phyloP scores from a whole-genome alignment of 768 basidiomycete species.

The Coprinopsis marcescibilis region DNA sequence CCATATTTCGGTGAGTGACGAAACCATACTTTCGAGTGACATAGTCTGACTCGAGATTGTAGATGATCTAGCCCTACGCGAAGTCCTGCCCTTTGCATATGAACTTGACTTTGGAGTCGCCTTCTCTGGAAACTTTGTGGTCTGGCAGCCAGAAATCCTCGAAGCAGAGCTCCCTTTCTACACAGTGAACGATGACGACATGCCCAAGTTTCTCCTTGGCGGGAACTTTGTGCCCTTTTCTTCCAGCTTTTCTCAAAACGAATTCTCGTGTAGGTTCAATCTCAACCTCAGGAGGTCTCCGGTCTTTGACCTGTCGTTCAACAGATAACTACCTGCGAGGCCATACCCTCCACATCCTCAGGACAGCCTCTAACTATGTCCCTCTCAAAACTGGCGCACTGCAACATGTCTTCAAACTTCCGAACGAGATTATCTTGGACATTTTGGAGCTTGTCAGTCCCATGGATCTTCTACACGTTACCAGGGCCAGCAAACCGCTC shows the following conservation, averaged over 20 bases:
- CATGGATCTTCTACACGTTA: slow-evolving; percentile 8
- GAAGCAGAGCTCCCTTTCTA: slow-evolving; percentile 3
- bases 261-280: slow-evolving; percentile 7
- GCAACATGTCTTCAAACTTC: not conserved
- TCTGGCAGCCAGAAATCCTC: not conserved
- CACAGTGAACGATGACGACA: not conserved
- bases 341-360: not conserved
- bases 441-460: slow-evolving; percentile 9
- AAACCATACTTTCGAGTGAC: no score
- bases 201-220: not conserved
- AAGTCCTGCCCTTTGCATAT: not conserved
- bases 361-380: slow-evolving; percentile 1
- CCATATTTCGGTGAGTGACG: no score
- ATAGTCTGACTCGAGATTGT: no score
- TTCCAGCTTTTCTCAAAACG: slow-evolving; percentile 1
- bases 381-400: not conserved
- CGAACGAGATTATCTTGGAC: slow-evolving; percentile 6
- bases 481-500: no score
- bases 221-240: slow-evolving; percentile 7
- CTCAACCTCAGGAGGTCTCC: not conserved
- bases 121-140: not conserved
- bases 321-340: slow-evolving; percentile 10
- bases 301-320: no score
- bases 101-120: slow-evolving; percentile 1
- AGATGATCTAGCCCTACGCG: not conserved